Percentiles rank a stretch among this genome's conserved stretches.
Evolutionary conservation across 306 rosid genomes (phyloP).

Genomic region (Vigna unguiculata): DNA sequence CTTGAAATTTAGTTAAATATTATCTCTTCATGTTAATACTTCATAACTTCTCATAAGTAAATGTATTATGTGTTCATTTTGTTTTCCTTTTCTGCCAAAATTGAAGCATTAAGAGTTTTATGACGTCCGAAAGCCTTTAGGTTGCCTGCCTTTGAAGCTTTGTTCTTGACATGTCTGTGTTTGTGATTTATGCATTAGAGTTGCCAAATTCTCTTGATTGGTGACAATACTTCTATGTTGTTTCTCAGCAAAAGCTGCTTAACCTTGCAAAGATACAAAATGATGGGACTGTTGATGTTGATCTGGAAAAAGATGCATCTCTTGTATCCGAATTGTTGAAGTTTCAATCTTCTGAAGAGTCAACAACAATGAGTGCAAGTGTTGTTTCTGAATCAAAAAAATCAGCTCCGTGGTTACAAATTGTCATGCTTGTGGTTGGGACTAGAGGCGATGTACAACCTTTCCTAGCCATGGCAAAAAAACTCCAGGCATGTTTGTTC

Average conservation of each 20-base stretch:
- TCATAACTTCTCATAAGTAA: neutral
- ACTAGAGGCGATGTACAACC: slow-evolving; percentile 95
- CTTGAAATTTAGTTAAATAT: neutral
- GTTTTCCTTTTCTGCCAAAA: neutral
- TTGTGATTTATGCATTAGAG: slow-evolving; percentile 26
- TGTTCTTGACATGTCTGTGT: slow-evolving; percentile 26
- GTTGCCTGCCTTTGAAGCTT: neutral
- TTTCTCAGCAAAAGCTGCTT: slow-evolving; percentile 66
- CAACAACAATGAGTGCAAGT: slow-evolving; percentile 42
- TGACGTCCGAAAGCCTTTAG: neutral
- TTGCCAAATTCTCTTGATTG: slow-evolving; percentile 28
- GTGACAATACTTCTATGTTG: slow-evolving; percentile 39
- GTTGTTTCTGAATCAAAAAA: slow-evolving; percentile 48
- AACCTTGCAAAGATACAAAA: slow-evolving; percentile 78
- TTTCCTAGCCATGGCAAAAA: slow-evolving; percentile 82
- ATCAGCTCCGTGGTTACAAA: slow-evolving; percentile 69
- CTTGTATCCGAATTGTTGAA: slow-evolving; percentile 76
- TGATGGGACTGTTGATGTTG: slow-evolving; percentile 82
- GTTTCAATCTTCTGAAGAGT: slow-evolving; percentile 59
- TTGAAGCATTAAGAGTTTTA: neutral
- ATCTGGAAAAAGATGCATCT: slow-evolving; percentile 58
- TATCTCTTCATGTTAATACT: neutral
- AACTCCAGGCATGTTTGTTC: slow-evolving; percentile 75
- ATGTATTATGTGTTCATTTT: slow-evolving; percentile 6
- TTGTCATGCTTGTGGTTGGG: slow-evolving; percentile 88